Evolutionary conservation across 495 filamentous ascomycete genomes (phyloP).

Genomic region (Glarea lozoyensis): DNA sequence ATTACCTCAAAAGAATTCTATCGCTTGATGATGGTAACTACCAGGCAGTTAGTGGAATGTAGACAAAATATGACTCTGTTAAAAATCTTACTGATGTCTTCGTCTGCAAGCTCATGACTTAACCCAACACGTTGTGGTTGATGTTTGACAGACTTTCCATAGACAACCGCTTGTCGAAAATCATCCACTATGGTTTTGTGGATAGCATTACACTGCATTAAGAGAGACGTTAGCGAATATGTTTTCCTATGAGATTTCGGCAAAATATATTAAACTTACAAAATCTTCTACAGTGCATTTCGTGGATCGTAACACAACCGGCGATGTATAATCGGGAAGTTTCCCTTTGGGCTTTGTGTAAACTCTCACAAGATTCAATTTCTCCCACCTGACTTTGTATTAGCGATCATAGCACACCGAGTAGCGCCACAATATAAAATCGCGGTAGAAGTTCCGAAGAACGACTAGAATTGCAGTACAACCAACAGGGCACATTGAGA

Average conservation of each 20-base stretch:
- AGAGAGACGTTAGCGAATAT: constrained; percentile 3
- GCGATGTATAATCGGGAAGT: constrained; percentile 83
- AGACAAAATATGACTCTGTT: background rate
- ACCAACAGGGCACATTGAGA: no score
- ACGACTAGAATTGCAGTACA: background rate
- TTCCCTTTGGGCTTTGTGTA: constrained; percentile 98
- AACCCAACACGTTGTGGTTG: constrained; percentile 95
- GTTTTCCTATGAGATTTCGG: background rate
- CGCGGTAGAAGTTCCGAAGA: no score
- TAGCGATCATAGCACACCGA: constrained; percentile 10
- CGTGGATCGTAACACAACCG: constrained; percentile 76
- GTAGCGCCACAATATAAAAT: background rate
- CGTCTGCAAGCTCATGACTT: constrained; percentile 83
- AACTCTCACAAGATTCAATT: constrained; percentile 79
- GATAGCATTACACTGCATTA: constrained; percentile 85
- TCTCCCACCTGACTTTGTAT: constrained; percentile 63
- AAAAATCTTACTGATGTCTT: constrained; percentile 80
- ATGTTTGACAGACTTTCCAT: constrained; percentile 96
- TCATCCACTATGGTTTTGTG: constrained; percentile 93
- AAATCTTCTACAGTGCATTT: constrained; percentile 94
- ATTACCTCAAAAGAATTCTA: no score
- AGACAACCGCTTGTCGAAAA: constrained; percentile 92
- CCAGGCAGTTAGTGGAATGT: constrained; percentile 26
- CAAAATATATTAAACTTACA: constrained; percentile 47
- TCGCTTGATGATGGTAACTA: constrained; percentile 93